phyloP scores from a whole-genome alignment of 805 yeast genomes.

The Saccharomycopsis sp. region DNA sequence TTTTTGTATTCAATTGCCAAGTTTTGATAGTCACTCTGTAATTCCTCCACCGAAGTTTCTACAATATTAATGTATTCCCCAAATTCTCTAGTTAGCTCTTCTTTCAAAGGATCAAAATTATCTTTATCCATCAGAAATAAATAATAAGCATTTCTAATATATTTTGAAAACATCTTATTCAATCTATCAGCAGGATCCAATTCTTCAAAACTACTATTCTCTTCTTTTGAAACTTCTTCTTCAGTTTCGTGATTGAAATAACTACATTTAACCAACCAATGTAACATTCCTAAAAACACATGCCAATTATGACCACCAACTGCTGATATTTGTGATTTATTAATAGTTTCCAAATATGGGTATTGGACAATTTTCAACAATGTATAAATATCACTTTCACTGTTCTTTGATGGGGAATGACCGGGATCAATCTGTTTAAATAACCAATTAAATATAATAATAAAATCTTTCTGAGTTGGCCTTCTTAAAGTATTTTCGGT shows the following conservation, averaged over 20 bases:
- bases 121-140: constrained; percentile 60
- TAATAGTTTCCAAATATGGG: constrained; percentile 75
- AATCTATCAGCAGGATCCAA: constrained; percentile 21
- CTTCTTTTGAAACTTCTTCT: constrained; percentile 25
- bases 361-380: constrained; percentile 60
- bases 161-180: constrained; percentile 45
- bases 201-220: constrained; percentile 8
- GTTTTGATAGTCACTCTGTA: constrained; percentile 35
- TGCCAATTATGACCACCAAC: constrained; percentile 92
- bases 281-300: constrained; percentile 68
- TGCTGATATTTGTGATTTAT: constrained; percentile 80
- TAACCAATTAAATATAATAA: constrained; percentile 69
- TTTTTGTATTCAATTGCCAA: constrained; percentile 36
- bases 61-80: constrained; percentile 44
- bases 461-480: constrained; percentile 87
- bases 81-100: constrained; percentile 52
- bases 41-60: constrained; percentile 36
- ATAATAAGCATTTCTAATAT: constrained; percentile 59
- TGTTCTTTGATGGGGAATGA: constrained; percentile 49
- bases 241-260: constrained; percentile 2
- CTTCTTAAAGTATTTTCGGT: constrained; percentile 55
- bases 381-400: constrained; percentile 70
- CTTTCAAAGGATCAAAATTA: constrained; percentile 47
- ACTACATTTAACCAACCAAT: constrained; percentile 66
- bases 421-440: constrained; percentile 76